Evolutionary conservation across 1,284 basidiomycete species (phyloP).

Genomic region (Dichomitus squalens): DNA sequence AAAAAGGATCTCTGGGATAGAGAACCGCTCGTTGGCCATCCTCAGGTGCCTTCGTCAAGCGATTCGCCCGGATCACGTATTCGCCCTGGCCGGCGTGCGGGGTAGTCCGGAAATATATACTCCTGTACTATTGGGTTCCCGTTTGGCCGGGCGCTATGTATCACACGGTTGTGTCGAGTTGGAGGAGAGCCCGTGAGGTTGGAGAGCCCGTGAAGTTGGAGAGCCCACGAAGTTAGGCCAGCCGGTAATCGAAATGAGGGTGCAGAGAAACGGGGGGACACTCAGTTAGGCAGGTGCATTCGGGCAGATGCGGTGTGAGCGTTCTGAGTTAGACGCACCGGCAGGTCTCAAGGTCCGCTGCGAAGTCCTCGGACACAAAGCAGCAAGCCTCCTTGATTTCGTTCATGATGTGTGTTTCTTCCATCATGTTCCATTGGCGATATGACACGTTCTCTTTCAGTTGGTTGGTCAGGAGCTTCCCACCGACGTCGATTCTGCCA

Average conservation of each 20-base stretch:
- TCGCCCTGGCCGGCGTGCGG: slow-evolving; percentile 69
- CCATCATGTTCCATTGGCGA: slow-evolving; percentile 98
- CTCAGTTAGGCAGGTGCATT: slow-evolving; percentile 1
- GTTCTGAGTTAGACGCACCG: slow-evolving; percentile 54
- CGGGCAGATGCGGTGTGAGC: slow-evolving; percentile 7
- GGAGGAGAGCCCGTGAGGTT: neutral
- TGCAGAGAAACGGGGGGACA: neutral
- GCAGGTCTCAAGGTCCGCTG: slow-evolving; percentile 75
- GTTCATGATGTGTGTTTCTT: slow-evolving; percentile 92
- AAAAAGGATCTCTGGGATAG: slow-evolving; percentile 89
- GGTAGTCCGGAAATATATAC: slow-evolving; percentile 89
- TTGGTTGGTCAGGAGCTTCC: slow-evolving; percentile 93
- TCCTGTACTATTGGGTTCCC: slow-evolving; percentile 78
- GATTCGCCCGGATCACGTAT: slow-evolving; percentile 59
- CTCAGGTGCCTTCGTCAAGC: slow-evolving; percentile 64
- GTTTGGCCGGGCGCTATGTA: slow-evolving; percentile 47
- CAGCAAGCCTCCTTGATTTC: slow-evolving; percentile 88
- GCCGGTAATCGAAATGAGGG: slow-evolving; percentile 3
- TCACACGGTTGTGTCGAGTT: too few relatives aligned
- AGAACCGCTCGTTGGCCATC: slow-evolving; percentile 90
- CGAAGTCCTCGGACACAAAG: slow-evolving; percentile 81
- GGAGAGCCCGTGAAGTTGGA: neutral
- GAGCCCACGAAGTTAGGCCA: neutral
- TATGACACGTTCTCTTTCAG: slow-evolving; percentile 93
- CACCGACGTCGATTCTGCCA: slow-evolving; percentile 86